A percentile compares a stretch with the other conserved stretches of the same genome.
These are phyloP conservation scores for Gardenia jasminoides DNA, from an alignment of 257 asterid species.

Conservation along the genomic window DNA sequence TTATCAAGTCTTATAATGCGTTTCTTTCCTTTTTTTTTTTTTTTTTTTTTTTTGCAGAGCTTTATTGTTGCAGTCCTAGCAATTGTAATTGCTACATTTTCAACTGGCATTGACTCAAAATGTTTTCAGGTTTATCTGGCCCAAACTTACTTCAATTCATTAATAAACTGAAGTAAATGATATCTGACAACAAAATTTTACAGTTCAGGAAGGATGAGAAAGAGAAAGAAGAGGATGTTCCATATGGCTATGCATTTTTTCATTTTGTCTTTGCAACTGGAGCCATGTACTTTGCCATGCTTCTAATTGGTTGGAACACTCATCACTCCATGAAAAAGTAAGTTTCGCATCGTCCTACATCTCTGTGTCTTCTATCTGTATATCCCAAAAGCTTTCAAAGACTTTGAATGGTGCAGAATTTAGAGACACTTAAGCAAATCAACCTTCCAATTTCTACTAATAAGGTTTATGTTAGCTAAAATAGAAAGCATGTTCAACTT, in stretches of 20 bases:
- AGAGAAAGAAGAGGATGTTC: constrained; percentile 42
- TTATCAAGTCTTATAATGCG: too few species aligned
- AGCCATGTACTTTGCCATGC: constrained; percentile 59
- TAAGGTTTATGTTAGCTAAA: neutral
- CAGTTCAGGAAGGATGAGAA: constrained; percentile 46
- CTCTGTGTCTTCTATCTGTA: neutral
- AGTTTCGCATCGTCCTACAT: constrained; percentile 10
- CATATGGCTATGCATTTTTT: constrained; percentile 51
- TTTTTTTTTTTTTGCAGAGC: constrained; percentile 39
- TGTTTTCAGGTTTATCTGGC: constrained; percentile 47
- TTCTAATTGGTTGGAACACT: constrained; percentile 52
- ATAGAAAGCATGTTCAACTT: neutral
- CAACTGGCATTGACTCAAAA: constrained; percentile 53
- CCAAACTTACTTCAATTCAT: neutral
- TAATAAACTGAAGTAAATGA: neutral
- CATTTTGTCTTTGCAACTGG: constrained; percentile 56
- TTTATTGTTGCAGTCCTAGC: constrained; percentile 49
- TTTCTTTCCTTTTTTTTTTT: neutral
- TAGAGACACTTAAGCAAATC: neutral
- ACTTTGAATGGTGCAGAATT: too few species aligned
- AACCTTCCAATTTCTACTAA: neutral
- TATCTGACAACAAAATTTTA: constrained; percentile 16
- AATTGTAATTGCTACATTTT: constrained; percentile 51
- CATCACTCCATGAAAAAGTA: constrained; percentile 53
- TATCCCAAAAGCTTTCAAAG: neutral